Evolutionary conservation across 805 yeast species (phyloP).

Genomic region (Monosporozyma aquatica): DNA sequence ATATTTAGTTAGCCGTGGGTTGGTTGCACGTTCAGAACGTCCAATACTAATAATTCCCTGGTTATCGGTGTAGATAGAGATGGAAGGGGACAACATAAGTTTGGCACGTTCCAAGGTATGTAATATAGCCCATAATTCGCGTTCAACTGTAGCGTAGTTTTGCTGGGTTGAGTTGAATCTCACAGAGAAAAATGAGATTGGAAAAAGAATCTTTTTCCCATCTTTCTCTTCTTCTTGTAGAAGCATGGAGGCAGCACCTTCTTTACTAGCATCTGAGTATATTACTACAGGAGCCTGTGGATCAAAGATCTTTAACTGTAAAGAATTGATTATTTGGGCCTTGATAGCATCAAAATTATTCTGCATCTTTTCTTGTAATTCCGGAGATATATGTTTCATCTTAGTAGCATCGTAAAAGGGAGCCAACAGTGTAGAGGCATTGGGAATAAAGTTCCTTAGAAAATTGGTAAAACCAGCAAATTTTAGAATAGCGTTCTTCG

Average conservation of each 20-base stretch:
- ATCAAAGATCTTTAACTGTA: background rate
- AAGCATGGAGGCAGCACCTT: conserved; percentile 1
- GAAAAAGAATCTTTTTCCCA: background rate
- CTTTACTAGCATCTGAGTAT: background rate
- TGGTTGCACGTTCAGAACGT: background rate
- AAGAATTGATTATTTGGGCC: background rate
- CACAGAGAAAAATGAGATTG: conserved; percentile 2
- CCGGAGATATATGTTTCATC: background rate
- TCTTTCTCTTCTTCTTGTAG: background rate
- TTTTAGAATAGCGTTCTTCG: conserved; percentile 3
- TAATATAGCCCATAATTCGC: background rate
- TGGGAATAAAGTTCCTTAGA: conserved; percentile 6
- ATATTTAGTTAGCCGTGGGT: background rate
- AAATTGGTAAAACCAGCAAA: conserved; percentile 7
- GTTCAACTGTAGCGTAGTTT: no score
- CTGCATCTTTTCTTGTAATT: background rate
- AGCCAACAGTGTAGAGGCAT: background rate
- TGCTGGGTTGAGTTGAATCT: no score
- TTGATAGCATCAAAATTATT: background rate
- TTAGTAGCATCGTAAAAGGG: conserved; percentile 1
- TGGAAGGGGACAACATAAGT: background rate
- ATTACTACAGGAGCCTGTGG: conserved; percentile 2
- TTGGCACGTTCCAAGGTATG: background rate
- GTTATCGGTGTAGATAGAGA: conserved; percentile 1
- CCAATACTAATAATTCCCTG: background rate